Conservation (phyloP, 2,329 filamentous ascomycete species). For the Polychaeton citri region DNA sequence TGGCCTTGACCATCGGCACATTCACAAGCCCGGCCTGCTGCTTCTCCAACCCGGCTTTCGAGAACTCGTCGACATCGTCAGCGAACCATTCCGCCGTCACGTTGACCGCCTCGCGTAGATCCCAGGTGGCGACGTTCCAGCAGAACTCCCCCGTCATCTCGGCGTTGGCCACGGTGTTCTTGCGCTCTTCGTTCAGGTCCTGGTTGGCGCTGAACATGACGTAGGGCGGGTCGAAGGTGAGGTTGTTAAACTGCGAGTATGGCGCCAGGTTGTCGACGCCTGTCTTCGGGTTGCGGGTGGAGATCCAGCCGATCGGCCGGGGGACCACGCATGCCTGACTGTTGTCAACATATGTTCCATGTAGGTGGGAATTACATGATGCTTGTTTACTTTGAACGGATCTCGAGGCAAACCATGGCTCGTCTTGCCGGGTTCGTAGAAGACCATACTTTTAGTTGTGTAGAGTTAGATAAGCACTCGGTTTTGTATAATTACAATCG, state of each 20-base stretch:
- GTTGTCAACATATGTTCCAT: conserved; percentile 1
- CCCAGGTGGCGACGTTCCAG: conserved; percentile 48
- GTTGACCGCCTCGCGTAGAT: conserved; percentile 43
- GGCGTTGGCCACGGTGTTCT: conserved; percentile 45
- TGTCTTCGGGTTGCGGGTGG: conserved; percentile 32
- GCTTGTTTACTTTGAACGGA: conserved; percentile 37
- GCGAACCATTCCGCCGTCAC: conserved; percentile 38
- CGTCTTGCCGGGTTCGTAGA: conserved; percentile 41
- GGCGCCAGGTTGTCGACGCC: conserved; percentile 44
- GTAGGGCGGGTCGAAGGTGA: conserved; percentile 49
- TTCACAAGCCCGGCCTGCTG: conserved; percentile 26
- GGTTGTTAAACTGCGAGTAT: conserved; percentile 50
- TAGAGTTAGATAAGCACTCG: too few relatives aligned
- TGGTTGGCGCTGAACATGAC: conserved; percentile 51
- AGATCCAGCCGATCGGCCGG: conserved; percentile 51
- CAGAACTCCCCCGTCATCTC: conserved; percentile 43
- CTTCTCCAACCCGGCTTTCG: conserved; percentile 36
- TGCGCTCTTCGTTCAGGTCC: conserved; percentile 31
- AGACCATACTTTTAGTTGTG: too few relatives aligned
- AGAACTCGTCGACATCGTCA: conserved; percentile 42
- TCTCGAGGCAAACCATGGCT: conserved; percentile 40
- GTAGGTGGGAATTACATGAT: neutral
- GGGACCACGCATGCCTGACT: conserved; percentile 44
- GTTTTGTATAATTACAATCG: too few relatives aligned
- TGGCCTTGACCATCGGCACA: conserved; percentile 40